These are phyloP conservation scores for Avena eriantha DNA, from an alignment of 176 grass and related monocot species.

Conservation along the genomic window DNA sequence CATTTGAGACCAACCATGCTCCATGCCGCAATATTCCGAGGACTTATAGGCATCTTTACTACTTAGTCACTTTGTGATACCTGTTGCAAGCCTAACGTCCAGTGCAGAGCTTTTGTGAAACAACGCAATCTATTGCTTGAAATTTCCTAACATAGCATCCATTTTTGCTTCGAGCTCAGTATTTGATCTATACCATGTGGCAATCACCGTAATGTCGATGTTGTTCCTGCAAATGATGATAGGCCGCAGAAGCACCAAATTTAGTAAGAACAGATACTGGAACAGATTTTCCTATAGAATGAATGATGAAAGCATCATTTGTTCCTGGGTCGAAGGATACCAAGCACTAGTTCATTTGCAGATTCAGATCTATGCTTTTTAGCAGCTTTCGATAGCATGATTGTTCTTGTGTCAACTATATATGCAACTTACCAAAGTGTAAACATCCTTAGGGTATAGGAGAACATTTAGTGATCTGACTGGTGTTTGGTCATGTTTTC, in stretches of 20 bases:
- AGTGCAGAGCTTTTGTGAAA: neutral
- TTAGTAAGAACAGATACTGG: neutral
- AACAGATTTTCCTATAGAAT: neutral
- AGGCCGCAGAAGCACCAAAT: neutral
- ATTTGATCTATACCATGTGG: neutral
- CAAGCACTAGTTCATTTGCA: too few relatives aligned
- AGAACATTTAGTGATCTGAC: neutral
- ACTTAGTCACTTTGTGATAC: neutral
- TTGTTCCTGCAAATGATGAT: neutral
- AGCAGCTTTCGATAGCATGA: too few relatives aligned
- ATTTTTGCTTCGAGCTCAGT: neutral
- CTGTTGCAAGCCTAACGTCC: neutral
- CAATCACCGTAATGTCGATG: neutral
- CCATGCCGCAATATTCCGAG: neutral
- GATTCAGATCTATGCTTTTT: too few relatives aligned
- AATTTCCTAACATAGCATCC: neutral
- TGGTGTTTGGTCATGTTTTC: neutral
- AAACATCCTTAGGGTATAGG: too few relatives aligned
- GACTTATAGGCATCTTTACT: neutral
- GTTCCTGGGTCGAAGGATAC: neutral
- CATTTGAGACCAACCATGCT: neutral
- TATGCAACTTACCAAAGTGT: too few relatives aligned
- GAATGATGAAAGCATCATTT: constrained; percentile 6
- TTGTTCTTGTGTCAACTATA: too few relatives aligned
- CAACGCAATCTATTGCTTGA: neutral